Conservation (phyloP, 140 eudicot genomes). For the Bidens hawaiensis region DNA sequence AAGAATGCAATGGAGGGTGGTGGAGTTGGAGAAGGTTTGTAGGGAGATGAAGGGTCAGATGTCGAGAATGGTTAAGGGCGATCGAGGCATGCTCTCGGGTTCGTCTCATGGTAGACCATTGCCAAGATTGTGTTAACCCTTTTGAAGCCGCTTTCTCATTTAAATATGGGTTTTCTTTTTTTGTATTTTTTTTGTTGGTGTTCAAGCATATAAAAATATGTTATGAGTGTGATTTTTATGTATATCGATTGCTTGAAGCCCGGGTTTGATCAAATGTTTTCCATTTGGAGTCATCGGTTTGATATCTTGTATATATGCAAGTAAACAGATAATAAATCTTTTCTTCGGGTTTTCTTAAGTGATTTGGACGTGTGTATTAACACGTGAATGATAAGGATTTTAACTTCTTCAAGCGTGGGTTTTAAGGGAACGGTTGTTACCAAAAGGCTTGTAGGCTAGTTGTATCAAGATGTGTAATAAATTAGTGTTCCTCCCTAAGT, state of each 20-base stretch:
- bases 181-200: background rate
- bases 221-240: constrained; percentile 33
- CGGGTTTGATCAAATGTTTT: constrained; percentile 19
- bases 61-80: constrained; percentile 56
- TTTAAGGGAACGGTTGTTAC: too few species aligned
- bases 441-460: too few species aligned
- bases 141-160: constrained; percentile 11
- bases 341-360: background rate
- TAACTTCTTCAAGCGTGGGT: too few species aligned
- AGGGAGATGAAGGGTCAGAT: constrained; percentile 84
- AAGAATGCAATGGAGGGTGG: constrained; percentile 82
- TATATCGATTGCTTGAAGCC: constrained; percentile 27
- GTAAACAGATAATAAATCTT: background rate
- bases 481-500: too few species aligned
- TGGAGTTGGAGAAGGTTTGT: constrained; percentile 87
- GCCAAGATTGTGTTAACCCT: constrained; percentile 54
- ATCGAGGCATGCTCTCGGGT: constrained; percentile 30
- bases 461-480: too few species aligned
- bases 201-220: constrained; percentile 27
- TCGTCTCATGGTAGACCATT: constrained; percentile 41
- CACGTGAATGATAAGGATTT: background rate
- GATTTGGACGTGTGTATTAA: background rate
- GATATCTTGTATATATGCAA: constrained; percentile 3
- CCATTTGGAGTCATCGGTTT: constrained; percentile 5
- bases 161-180: background rate